These are phyloP conservation scores for Kurtzmaniella quercitrusa DNA, from an alignment of 1,139 yeast species.

Conservation along the genomic window DNA sequence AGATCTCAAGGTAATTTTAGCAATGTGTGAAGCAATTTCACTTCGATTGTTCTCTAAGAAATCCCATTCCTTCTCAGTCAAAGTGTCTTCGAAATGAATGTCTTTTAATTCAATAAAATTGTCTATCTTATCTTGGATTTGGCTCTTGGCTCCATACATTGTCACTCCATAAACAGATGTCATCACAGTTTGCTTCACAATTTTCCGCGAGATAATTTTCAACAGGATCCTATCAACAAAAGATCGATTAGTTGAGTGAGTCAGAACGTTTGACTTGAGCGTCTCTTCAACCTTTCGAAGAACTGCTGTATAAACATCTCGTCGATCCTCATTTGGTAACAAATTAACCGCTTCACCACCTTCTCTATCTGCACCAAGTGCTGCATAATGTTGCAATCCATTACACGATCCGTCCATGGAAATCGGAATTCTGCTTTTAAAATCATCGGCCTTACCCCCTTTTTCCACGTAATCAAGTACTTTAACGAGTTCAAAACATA, in stretches of 20 bases:
- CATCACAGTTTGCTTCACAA: constrained; percentile 45
- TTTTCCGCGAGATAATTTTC: constrained; percentile 25
- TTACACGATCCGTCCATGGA: constrained; percentile 48
- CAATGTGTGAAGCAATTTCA: constrained; percentile 19
- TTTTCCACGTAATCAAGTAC: constrained; percentile 15
- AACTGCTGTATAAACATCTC: constrained; percentile 36
- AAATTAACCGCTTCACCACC: constrained; percentile 41
- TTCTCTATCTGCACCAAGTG: constrained; percentile 30
- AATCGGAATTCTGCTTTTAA: constrained; percentile 32
- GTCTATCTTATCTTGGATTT: constrained; percentile 23
- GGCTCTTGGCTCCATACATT: constrained; percentile 30
- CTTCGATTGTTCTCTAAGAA: constrained; percentile 3
- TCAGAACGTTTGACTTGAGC: not conserved
- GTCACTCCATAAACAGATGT: constrained; percentile 49
- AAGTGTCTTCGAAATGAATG: constrained; percentile 13
- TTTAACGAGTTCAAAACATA: constrained; percentile 30
- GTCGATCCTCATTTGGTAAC: constrained; percentile 18
- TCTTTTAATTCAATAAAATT: not conserved
- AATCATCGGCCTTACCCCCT: constrained; percentile 19
- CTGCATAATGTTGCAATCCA: constrained; percentile 48
- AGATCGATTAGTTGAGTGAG: not conserved
- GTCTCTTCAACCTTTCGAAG: constrained; percentile 20
- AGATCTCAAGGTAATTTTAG: constrained; percentile 26
- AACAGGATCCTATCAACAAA: not conserved
- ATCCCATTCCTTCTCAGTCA: constrained; percentile 12